Conservation (phyloP, 2,329 filamentous ascomycete genomes). For the Mariannaea elegans region DNA sequence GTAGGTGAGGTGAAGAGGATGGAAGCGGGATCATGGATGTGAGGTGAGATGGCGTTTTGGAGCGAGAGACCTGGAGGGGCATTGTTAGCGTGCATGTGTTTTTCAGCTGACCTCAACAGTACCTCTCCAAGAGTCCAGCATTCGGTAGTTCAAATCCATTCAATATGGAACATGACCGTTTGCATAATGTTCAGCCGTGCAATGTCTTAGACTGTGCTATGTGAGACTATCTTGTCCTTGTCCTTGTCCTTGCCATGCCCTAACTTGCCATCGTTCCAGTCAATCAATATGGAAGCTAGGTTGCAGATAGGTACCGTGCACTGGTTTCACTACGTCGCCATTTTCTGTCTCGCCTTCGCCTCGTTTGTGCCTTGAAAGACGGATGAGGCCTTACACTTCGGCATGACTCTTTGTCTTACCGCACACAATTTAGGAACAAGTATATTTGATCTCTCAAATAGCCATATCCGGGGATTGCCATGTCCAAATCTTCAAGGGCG, state of each 20-base stretch:
- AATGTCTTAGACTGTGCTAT: too few species aligned
- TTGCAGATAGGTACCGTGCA: too few species aligned
- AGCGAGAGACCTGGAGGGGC: not conserved
- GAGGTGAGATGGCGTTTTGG: not conserved
- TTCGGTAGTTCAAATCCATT: too few species aligned
- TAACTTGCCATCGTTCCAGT: too few species aligned
- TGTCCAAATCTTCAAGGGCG: too few species aligned
- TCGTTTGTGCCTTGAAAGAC: not conserved
- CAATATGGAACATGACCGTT: too few species aligned
- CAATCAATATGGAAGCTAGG: too few species aligned
- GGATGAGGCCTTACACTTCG: not conserved
- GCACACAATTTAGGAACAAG: not conserved
- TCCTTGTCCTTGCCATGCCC: too few species aligned
- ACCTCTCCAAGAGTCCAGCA: not conserved
- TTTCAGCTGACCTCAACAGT: not conserved
- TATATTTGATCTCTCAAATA: not conserved
- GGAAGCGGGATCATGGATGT: slow-evolving; percentile 1
- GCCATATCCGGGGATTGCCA: not conserved
- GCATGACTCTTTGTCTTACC: not conserved
- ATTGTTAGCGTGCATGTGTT: not conserved
- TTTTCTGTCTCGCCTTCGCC: not conserved
- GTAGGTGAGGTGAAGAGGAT: slow-evolving; percentile 18
- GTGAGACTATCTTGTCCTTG: too few species aligned
- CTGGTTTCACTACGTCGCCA: too few species aligned
- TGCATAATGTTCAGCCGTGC: too few species aligned